A percentile compares a stretch with the other conserved stretches of the same genome.
These are phyloP conservation scores for Geosmithia putterillii DNA, from an alignment of 2,329 filamentous ascomycete species.

Conservation along the genomic window DNA sequence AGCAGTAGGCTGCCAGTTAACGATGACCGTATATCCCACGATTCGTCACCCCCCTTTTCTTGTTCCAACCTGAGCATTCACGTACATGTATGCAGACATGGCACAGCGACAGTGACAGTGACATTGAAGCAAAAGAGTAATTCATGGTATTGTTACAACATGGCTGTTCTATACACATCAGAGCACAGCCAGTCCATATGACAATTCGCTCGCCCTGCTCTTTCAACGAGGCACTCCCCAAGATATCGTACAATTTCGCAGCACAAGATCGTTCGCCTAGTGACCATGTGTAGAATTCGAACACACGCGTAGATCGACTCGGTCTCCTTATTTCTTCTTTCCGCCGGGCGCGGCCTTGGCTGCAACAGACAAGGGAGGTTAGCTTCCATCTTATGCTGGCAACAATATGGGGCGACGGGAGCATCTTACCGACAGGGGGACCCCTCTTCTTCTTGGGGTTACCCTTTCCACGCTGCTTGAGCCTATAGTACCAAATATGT, in stretches of 20 bases:
- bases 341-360: conserved; percentile 11
- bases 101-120: neutral
- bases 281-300: neutral
- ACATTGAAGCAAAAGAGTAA: neutral
- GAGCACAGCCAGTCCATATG: neutral
- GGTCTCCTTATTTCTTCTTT: conserved; percentile 9
- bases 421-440: conserved; percentile 25
- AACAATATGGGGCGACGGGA: neutral
- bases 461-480: conserved; percentile 73
- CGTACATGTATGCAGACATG: no score
- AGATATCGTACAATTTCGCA: neutral
- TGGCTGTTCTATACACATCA: neutral
- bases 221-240: neutral
- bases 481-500: conserved; percentile 27
- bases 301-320: neutral
- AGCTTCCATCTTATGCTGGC: neutral
- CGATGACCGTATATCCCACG: no score
- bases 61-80: no score
- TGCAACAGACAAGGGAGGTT: conserved; percentile 1
- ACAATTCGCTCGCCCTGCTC: neutral
- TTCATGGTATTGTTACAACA: neutral
- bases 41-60: no score
- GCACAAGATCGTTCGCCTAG: neutral
- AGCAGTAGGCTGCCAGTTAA: no score
- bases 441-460: conserved; percentile 75